These are phyloP conservation scores for Ophiocordyceps robertsii DNA, from an alignment of 2,329 filamentous ascomycete genomes.

Conservation along the genomic window DNA sequence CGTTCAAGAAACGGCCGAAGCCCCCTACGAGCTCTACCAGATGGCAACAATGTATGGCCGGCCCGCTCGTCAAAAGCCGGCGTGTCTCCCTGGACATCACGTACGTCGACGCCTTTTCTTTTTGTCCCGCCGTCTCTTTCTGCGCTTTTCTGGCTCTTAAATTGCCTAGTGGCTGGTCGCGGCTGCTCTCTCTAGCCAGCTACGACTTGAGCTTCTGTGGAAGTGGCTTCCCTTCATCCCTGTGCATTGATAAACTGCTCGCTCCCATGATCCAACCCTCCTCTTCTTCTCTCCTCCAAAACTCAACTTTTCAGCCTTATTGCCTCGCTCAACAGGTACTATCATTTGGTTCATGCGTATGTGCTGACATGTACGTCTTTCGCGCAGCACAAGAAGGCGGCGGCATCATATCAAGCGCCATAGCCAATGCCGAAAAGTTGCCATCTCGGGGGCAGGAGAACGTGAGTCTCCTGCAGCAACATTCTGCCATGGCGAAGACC, in stretches of 20 bases:
- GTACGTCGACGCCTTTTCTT: constrained; percentile 21
- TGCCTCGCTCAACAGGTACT: neutral
- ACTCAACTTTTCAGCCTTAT: neutral
- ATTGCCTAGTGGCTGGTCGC: neutral
- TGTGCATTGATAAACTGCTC: neutral
- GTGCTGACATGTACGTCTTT: neutral
- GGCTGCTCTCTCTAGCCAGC: too few relatives aligned
- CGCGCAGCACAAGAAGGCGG: constrained; percentile 27
- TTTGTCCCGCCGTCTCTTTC: neutral
- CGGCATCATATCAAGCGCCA: constrained; percentile 85
- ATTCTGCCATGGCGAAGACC: constrained; percentile 40
- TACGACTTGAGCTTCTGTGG: too few relatives aligned
- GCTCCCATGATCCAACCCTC: neutral
- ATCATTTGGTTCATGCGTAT: neutral
- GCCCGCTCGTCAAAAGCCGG: constrained; percentile 32
- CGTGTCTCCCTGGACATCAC: constrained; percentile 29
- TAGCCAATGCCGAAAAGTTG: constrained; percentile 71
- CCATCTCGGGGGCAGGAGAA: constrained; percentile 61
- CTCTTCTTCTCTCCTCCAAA: neutral
- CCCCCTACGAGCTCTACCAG: constrained; percentile 45
- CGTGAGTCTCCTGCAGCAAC: constrained; percentile 62
- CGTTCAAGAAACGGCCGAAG: constrained; percentile 48
- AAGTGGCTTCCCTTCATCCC: neutral
- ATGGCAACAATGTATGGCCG: constrained; percentile 44
- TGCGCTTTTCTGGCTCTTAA: neutral